Evolutionary conservation across 176 grass and related monocot species (phyloP).

Genomic region (Ananas comosus): DNA sequence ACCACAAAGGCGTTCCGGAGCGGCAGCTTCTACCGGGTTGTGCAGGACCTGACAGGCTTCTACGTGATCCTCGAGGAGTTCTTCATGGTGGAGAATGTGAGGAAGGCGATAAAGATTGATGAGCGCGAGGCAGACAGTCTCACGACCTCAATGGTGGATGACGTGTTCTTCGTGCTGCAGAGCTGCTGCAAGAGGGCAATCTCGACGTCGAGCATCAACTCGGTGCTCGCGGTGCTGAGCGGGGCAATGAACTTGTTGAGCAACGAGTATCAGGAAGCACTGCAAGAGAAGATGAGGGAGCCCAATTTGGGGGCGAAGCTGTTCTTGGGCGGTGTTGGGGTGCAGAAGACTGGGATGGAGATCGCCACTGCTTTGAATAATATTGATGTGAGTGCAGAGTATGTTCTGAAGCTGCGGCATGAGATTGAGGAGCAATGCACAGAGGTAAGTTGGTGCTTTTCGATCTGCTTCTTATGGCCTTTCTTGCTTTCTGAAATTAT

Average conservation of each 20-base stretch:
- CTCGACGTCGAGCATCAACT: constrained; percentile 81
- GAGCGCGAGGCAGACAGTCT: constrained; percentile 53
- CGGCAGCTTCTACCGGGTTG: constrained; percentile 67
- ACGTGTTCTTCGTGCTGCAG: constrained; percentile 83
- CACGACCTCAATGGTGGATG: constrained; percentile 87
- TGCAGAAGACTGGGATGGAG: constrained; percentile 79
- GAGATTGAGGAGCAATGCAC: constrained; percentile 75
- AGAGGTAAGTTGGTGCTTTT: constrained; percentile 36
- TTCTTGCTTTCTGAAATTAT: constrained; percentile 7
- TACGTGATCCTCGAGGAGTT: constrained; percentile 94
- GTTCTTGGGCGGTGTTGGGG: constrained; percentile 76
- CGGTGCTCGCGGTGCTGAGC: constrained; percentile 66
- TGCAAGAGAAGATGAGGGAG: constrained; percentile 76
- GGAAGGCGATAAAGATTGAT: constrained; percentile 83
- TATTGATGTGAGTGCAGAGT: constrained; percentile 83
- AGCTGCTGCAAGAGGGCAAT: constrained; percentile 72
- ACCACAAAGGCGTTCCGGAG: constrained; percentile 66
- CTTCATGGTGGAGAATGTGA: constrained; percentile 97
- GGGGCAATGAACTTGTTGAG: constrained; percentile 56
- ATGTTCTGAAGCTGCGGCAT: constrained; percentile 81
- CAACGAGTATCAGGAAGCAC: constrained; percentile 90
- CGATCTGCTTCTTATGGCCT: neutral
- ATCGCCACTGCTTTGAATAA: constrained; percentile 84
- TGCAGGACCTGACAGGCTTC: constrained; percentile 75
- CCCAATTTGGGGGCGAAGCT: constrained; percentile 81